Base-by-base conservation (phyloP, 352 stramenopile genomes). In the Phytophthora pseudosyringae region DNA sequence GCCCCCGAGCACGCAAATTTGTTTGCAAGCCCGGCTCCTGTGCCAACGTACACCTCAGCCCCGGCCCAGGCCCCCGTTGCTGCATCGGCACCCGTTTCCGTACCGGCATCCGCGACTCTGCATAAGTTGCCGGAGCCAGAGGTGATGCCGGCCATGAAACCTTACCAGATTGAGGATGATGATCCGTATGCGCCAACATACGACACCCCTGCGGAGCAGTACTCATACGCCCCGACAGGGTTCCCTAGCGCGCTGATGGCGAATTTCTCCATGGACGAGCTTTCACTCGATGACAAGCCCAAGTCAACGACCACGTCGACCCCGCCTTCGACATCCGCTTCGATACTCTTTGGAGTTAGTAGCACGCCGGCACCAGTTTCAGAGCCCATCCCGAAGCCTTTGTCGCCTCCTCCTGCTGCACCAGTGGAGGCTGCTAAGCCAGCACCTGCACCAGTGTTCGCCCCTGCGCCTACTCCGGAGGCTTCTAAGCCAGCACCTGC, bases 211-310 rank as follows among this genome's bases (percentile, higher is more conserved):
- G 36, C 25, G 29, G 59, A 64, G 1, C 25, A 57, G n/a, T 26
- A 40, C 46, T 41, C 60, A 18, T 64, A 57, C 43, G 66, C 47
- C 9, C 56, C 66, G 21, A 16, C 62, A 21, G 70, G 70, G 44
- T 78, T 78, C 36, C 70, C 70, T n/a, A 75, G 66, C 15, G 70
- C 67, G 26, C 59, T 78, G 21, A 52, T 74, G 52, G 70, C 72
- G 39, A 81, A 81, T 47, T 81, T 81, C 40, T 81, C 73, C 15
- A 73, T 79, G 73, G 73, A 81, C n/a, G 73, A 81, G 32, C 63
- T 81, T 35, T 31, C 58, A 28, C 40, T 81, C 16, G 63, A 69
- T 26, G 69, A 79, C 45, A 64, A 71, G 35, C 52, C 49, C 11
- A 71, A 53, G 51, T 41, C 69, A 46, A 53, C 31, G 29, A 32